phyloP scores from a whole-genome alignment of 148 eudicot genomes.

The Cornus controversa region DNA sequence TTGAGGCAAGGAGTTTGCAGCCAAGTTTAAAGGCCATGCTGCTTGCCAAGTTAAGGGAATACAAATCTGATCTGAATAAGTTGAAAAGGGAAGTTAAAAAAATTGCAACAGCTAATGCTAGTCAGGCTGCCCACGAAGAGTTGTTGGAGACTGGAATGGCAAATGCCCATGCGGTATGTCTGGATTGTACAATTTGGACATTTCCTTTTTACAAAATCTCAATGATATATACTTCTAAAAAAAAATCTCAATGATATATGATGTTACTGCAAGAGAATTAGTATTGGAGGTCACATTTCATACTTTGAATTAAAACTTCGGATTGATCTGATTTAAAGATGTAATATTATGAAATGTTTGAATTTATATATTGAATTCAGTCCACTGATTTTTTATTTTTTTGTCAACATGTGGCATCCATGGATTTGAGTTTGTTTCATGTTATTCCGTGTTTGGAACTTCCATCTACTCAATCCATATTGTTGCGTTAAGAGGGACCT shows the following conservation, averaged over 20 bases:
- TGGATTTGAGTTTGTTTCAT: too few species aligned
- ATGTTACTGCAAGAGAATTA: not conserved
- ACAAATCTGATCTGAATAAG: constrained; percentile 70
- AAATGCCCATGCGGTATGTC: constrained; percentile 49
- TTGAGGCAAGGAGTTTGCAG: constrained; percentile 85
- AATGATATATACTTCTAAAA: not conserved
- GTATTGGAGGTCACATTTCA: too few species aligned
- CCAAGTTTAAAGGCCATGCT: constrained; percentile 74
- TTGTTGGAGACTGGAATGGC: constrained; percentile 66
- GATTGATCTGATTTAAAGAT: too few species aligned
- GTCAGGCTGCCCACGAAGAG: constrained; percentile 58
- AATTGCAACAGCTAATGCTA: constrained; percentile 41
- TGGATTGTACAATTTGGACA: not conserved
- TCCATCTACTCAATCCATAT: too few species aligned
- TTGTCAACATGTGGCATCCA: too few species aligned
- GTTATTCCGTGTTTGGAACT: too few species aligned
- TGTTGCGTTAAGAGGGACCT: too few species aligned
- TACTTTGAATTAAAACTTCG: too few species aligned
- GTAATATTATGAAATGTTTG: too few species aligned
- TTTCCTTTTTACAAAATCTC: not conserved
- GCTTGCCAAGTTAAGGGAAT: constrained; percentile 80
- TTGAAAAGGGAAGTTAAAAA: constrained; percentile 69
- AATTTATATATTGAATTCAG: too few species aligned
- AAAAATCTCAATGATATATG: not conserved
- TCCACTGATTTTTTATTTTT: too few species aligned